Base-by-base conservation (phyloP, 768 basidiomycete genomes). In the Tulasnella sp. region DNA sequence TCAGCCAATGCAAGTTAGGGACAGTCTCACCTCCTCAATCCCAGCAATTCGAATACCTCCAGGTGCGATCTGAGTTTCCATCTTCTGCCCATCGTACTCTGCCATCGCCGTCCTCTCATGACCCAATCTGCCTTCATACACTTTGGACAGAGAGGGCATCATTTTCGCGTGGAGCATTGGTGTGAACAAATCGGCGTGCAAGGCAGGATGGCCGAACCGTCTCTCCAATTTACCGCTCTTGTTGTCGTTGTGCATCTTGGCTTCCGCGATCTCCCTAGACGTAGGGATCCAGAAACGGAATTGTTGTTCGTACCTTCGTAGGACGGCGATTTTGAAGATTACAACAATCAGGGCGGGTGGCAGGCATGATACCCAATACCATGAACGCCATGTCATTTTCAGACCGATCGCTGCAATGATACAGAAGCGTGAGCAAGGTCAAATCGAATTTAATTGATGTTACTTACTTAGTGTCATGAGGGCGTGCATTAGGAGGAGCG, bases 141-240 rank as follows among this genome's bases (percentile, higher is more conserved):
- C 86, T 47, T 90, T 80, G 34, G 75, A 71, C 21, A 92, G 74
- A 23, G 92, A 73, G 5, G 79, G 84, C 80, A 88, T 84, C 86
- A 90, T 86, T 70, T 83, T 84, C 63, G 85, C 82, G 65, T 90
- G 89, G 52, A 92, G 70, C 86, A 89, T 87, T 0, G 87, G 89
- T 4, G 88, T 90, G 72, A 93, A 88, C 48, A 95, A 77, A 55
- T 94, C 90, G 11, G 80, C 72, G 65, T 92, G 82, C 49, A 99
- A 76, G 15, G 93, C 88, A 1, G 96, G 94, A 70, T 99, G 96
- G 1, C 94, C 88, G 73, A 98, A 99, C 27, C 95, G 85, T 69
- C 84, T 91, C 73, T 85, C 85, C 29, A 98, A 80, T 32, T 86
- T 80, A 68, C 86, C 78, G 56, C 84, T 78, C 38, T 77, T 77